Evolutionary conservation across 2,329 filamentous ascomycete species (phyloP), one percentile per base, ranked within the genome.

Genomic region (Nannizziopsis arthrosporioides): DNA sequence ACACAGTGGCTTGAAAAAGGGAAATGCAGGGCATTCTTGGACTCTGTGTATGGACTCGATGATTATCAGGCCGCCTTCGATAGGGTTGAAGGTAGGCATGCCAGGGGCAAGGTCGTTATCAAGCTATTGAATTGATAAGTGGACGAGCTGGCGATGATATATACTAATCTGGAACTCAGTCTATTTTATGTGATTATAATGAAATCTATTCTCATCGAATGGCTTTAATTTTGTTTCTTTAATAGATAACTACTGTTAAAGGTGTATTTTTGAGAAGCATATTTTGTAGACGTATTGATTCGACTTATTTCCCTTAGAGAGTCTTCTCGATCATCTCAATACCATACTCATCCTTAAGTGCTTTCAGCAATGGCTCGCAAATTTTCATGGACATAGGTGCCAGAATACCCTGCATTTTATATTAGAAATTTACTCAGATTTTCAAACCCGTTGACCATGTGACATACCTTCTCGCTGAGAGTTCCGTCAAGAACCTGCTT

Each of bases 401-500:
- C 51, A 93, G 68, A 44, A 92, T 73, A 64, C 83, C 84, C 70
- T 64, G 44, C 15, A 40, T 27, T 44, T 10, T 1, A 44, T 42
- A 39, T 52, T 40, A 48, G 43, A 14, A 32, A 22, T 15, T 32
- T 39, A 43, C 35, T 22, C 19, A 17, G 18, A 31, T 12, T 9
- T 37, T 17, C 42, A 42, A n/a, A n/a, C n/a, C n/a, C n/a, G n/a
- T n/a, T n/a, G 11, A 34, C 27, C 4, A 30, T 8, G 15, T n/a
- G 43, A 52, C 56, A 31, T 55, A 63, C 63, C 56, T 78, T 83
- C 64, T 85, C 75, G 41, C 70, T 75, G 53, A 89, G 79, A 2
- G 79, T 84, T 14, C 84, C 84, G 64, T 87, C 74, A 35, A 90
- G 75, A 18, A 92, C 82, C 71, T 83, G 78, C 73, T 85, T 76